Evolutionary conservation across 2,329 filamentous ascomycete species (phyloP), one percentile per base, ranked within the genome.

Genomic region (Venturia pyrina): DNA sequence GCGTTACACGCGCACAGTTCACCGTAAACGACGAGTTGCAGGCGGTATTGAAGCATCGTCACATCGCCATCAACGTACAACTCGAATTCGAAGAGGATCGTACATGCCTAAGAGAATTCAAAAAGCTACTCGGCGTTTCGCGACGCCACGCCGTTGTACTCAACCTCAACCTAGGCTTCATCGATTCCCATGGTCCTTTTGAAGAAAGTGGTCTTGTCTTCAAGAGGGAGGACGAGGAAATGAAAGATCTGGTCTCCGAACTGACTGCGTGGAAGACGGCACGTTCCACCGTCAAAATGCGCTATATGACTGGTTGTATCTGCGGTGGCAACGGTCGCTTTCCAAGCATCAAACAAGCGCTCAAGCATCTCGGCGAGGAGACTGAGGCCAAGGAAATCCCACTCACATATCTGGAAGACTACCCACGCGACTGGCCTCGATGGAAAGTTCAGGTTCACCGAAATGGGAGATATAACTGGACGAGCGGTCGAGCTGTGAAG

Each of bases 41-140:
- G 32, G 32, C 15, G 3, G n/a, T 21, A 10, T 37, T 59, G 28
- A 37, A 37, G 19, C 53, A 59, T 37, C 53, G 53, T 10, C 53
- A 59, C 32, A 37, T 59, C 28, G 19, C 17, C 53, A 59, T 59
- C 32, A 59, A 59, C 53, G 53, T 59, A 21, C 53, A 59, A 37
- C 53, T 59, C 15, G 53, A 59, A 59, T 59, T 59, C 15, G 53
- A 59, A 59, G 53, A 59, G 19, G 53, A 59, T 37, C 53, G 53
- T 15, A 37, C 10, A 5, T 59, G 53, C 32, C 53, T 59, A 3
- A 7, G 37, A 24, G 19, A 59, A 10, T 37, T 59, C 32, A 34
- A 59, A 10, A n/a, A 19, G 15, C 17, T 59, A 2, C 32, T 59
- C 3, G 19, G 19, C 15, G 19, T n/a, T n/a, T 2, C 32, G 32